Evolutionary conservation across 75 land plant species (phyloP).

Genomic region (Sequoiadendron giganteum): DNA sequence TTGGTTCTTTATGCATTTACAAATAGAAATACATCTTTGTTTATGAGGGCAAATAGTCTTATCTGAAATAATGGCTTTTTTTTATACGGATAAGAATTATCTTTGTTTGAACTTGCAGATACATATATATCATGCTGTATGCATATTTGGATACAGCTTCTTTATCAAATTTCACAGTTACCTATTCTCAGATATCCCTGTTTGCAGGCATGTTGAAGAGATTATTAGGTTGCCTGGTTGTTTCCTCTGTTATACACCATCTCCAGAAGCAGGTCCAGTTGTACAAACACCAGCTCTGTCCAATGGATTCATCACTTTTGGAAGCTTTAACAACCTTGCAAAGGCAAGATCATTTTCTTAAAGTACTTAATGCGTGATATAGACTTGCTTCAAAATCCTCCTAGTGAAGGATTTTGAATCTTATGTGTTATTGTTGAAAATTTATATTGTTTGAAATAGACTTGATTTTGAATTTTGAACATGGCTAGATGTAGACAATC

Average conservation of each 20-base stretch:
- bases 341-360: conserved; percentile 52
- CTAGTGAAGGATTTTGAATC: neutral
- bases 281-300: conserved; percentile 78
- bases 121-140: neutral
- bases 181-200: neutral
- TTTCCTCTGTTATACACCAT: conserved; percentile 96
- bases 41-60: neutral
- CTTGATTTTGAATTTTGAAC: neutral
- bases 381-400: neutral
- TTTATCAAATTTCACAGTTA: neutral
- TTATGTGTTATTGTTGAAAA: neutral
- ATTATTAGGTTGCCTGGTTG: conserved; percentile 85
- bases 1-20: neutral
- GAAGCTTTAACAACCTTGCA: conserved; percentile 99
- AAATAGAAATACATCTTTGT: neutral
- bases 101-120: neutral
- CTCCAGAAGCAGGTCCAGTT: conserved; percentile 92
- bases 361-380: neutral
- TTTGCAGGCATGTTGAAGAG: conserved; percentile 91
- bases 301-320: conserved; percentile 97
- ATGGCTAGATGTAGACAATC: neutral
- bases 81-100: neutral
- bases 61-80: neutral
- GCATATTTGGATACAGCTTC: neutral
- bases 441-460: neutral